Base-by-base conservation (phyloP, 345 rosid species). In the Gossypium mustelinum region DNA sequence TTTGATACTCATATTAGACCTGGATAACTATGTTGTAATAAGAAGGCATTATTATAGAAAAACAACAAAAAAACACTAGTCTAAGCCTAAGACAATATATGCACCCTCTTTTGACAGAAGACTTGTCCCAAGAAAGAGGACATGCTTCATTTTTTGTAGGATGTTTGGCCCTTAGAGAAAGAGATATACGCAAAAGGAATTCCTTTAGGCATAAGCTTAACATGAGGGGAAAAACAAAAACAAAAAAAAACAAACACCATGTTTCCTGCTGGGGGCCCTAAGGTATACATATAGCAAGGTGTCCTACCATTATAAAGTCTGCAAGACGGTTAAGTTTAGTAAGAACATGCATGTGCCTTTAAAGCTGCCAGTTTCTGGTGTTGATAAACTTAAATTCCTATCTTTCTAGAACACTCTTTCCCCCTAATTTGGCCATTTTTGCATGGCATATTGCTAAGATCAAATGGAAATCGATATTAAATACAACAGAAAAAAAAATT, bases 271-370 rank as follows among this genome's bases (percentile, higher is more conserved):
- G 7, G 11, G 44, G 73, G 59, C 3, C 59, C 22, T 24, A 14
- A 2, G 2, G n/a, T 22, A 43, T 12, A 48, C 14, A 48, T 48
- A 2, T 2, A 4, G 54, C 41, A 68, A 14, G 55, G 41, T 48
- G 72, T 50, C 56, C 73, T 48, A 27, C 73, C 73, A 69, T 12
- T 44, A 47, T 13, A 50, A 39, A 48, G 9, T 55, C 14, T 9
- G 12, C 45, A 25, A 25, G 59, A 69, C 16, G 59, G 56, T 51
- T 24, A 68, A 50, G 11, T 51, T 25, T 25, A 50, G 44, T 14
- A 24, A 44, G 59, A 25, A 43, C 59, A 50, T 69, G 73, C 73
- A 50, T 69, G 73, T 69, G 59, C 72, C 72, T 18, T 45, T 22
- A 68, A 68, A 47, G 72, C 54, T 24, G 56, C 56, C 72, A 47